Base-by-base conservation (phyloP, 306 rosid species). In the Carpinus viminea region DNA sequence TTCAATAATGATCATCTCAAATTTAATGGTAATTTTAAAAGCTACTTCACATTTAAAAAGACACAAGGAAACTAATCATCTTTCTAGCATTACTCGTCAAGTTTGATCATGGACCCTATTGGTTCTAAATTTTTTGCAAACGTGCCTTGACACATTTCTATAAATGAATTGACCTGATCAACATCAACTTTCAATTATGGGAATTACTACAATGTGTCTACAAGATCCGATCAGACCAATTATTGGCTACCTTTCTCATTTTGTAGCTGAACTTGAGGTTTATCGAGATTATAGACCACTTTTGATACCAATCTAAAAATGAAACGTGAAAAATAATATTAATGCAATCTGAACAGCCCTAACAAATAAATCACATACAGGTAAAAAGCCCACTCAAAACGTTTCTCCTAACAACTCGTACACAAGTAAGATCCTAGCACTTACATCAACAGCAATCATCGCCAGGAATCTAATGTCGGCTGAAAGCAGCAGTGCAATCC, bases 381-480 rank as follows among this genome's bases (percentile, higher is more conserved):
- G 68, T 64, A 66, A 59, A 41, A 75, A 87, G 78, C 52, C 13
- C 83, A 80, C 78, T 72, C 59, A 53, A 77, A 41, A 68, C 38
- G 26, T 75, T 74, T 56, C 70, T 72, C 78, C 68, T 9, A 36
- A 83, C 72, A 82, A 78, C 76, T 59, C 76, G 43, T 72, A 84
- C 78, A 86, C 80, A 80, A 77, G 51, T 51, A 68, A 56, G 59
- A 68, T 76, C 65, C 71, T 65, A 66, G 82, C 78, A 74, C 76
- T 62, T 75, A 66, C 64, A 81, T 75, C 54, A 15, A 59, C 75
- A 80, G 26, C 48, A 62, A 78, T 52, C 10, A 70, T 81, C 26
- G 68, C 69, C 77, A 61, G 80, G 76, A 26, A 72, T 75, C 75
- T 73, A 73, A 68, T 57, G 83, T 68, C 74, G 43, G 88, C 78